Evolutionary conservation across 371 early-diverging fungal genomes (phyloP), one percentile per base, ranked within the genome.

Genomic region (Lichtheimia corymbifera): DNA sequence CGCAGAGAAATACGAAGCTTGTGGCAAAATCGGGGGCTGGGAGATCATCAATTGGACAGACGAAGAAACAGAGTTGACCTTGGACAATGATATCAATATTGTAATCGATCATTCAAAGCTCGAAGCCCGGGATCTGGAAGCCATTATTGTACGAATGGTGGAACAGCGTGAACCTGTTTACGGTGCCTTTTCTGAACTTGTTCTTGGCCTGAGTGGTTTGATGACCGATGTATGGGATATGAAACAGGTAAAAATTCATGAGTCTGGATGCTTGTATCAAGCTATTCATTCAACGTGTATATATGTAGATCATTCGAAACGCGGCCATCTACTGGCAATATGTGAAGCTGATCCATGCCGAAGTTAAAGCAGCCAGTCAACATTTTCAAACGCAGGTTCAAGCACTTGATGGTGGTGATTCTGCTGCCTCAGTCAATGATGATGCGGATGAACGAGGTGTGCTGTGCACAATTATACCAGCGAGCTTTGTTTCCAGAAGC

Each of bases 51-150:
- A 44, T 20, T 20, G 40, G 30, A 43, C 56, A 2, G 42, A 44
- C 9, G 15, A 30, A 4, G 17, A 30, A 12, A 17, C 25, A 2
- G 56, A 55, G 14, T 4, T 55, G 14, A 17, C n/a, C 2, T 17
- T 40, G 22, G 41, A 42, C 40, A 40, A 55, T 30, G 42, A 55
- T 28, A 28, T 55, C 44, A 55, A 55, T 44, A 20, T 55, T 41
- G 22, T 41, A 3, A 44, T 44, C 3, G 44, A 55, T 20, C 28
- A 41, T 7, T 15, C 43, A 25, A 55, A 55, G 20, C 56, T 55
- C 17, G 42, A 42, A 22, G 22, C 14, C 5, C 14, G 40, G 12
- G 43, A 20, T 4, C 0, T 12, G 20, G 42, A 41, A 4, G 56
- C 56, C 6, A 43, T 55, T n/a, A 17, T 40, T 17, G 41, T 55